Percentiles rank a stretch among this genome's conserved stretches.
These are phyloP conservation scores for Herpetospermum pedunculosum DNA, from an alignment of 306 rosid genomes.

Conservation along the genomic window DNA sequence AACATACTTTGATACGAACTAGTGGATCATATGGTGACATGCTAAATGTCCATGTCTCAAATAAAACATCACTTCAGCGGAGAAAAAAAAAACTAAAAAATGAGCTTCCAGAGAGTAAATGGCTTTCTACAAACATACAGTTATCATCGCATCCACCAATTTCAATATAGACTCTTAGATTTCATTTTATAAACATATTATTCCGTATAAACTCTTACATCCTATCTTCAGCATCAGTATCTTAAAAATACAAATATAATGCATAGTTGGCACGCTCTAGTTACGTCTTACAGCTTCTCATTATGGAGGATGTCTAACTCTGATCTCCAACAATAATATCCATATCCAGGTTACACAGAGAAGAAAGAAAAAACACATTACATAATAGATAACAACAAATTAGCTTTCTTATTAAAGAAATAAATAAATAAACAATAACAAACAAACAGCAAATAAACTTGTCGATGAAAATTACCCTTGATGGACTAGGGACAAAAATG, in stretches of 20 bases:
- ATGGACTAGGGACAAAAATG: slow-evolving; percentile 47
- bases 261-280: not conserved
- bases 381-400: not conserved
- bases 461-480: slow-evolving; percentile 30
- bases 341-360: not conserved
- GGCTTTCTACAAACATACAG: not conserved
- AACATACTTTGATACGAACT: not conserved
- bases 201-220: not conserved
- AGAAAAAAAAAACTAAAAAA: not conserved
- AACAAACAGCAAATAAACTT: not conserved
- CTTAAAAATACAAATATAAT: not conserved
- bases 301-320: not conserved
- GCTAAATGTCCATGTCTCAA: not conserved
- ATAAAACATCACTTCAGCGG: not conserved
- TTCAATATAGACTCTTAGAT: not conserved
- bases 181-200: not conserved
- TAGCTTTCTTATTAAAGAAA: not conserved
- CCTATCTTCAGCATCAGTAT: not conserved
- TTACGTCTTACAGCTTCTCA: not conserved
- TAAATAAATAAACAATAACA: not conserved
- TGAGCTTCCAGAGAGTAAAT: not conserved
- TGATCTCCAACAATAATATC: not conserved
- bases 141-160: not conserved
- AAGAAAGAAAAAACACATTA: not conserved
- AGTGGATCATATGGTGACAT: not conserved